Base-by-base conservation (phyloP, 2,329 filamentous ascomycete species). In the Ophiostoma populinum region DNA sequence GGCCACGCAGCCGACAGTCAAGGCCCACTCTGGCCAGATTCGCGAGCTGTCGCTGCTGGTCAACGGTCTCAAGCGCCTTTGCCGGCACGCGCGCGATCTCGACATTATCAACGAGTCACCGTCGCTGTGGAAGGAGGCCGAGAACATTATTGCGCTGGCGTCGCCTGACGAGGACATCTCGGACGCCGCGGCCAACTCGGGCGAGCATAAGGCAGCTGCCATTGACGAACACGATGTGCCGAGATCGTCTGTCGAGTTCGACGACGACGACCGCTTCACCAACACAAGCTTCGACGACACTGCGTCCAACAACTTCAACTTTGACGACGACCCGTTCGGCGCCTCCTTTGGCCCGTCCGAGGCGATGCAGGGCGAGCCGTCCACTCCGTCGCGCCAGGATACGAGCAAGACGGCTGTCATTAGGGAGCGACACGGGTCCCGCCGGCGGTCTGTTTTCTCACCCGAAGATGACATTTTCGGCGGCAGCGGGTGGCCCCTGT, bases 111-210 rank as follows among this genome's bases (percentile, higher is more conserved):
- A 67, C 40, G 77, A 78, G 6, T 65, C 73, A 16, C 62, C 64
- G 10, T 57, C 59, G 10, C 60, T 80, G 31, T 92, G 80, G 80
- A 71, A 74, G 46, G 80, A 90, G 51, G 81, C 83, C 2, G 80
- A 90, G 51, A 80, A 80, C 11, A 86, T 92, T 55, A 90, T 92
- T 49, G 78, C 80, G 22, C 59, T 92, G n/a, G 82, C 81, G 30
- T 76, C 73, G 2, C 73, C 74, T 2, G 73, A 78, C 41, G 68
- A 72, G 24, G 72, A 78, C 32, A 61, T 35, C 10, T n/a, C 17
- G 12, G 32, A 40, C 15, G 18, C 35, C n/a, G 17, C 37, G 7
- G 13, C 39, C 22, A 17, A 21, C 3, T 7, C 31, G 2, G 20
- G 13, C 3, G 10, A 19, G 1, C 6, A 15, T 67, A 15, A 21